These are phyloP conservation scores for Boletales sp. DNA, from an alignment of 768 basidiomycete genomes.

Conservation along the genomic window DNA sequence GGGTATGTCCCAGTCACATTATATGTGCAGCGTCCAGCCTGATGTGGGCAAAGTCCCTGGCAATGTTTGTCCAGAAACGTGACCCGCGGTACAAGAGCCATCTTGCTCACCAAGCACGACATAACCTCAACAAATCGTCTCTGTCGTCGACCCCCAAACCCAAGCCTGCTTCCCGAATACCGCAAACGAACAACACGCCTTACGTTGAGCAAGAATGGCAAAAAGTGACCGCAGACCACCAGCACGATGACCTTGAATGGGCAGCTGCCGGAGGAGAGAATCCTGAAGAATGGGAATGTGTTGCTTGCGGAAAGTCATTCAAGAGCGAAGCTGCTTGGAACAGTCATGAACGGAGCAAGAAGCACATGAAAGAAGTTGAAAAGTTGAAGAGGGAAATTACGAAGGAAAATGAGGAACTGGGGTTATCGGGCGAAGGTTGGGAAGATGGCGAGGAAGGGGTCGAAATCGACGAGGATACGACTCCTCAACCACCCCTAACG, in stretches of 20 bases:
- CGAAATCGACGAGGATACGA: constrained; percentile 6
- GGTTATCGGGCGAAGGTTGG: constrained; percentile 38
- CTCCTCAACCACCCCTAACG: constrained; percentile 12
- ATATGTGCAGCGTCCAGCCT: neutral
- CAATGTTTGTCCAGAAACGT: constrained; percentile 75
- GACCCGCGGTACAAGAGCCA: constrained; percentile 84
- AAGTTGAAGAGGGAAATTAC: constrained; percentile 73
- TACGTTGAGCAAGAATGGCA: constrained; percentile 94
- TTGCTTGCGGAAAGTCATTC: constrained; percentile 90
- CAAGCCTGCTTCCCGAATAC: constrained; percentile 25
- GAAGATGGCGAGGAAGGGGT: constrained; percentile 19
- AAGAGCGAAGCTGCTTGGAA: constrained; percentile 91
- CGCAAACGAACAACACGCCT: constrained; percentile 24
- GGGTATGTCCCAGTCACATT: constrained; percentile 46
- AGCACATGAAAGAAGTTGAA: constrained; percentile 87
- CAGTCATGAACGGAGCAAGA: constrained; percentile 94
- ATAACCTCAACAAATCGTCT: constrained; percentile 32
- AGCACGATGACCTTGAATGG: constrained; percentile 63
- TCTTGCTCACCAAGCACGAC: constrained; percentile 45
- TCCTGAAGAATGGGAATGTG: constrained; percentile 87
- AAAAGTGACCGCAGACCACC: constrained; percentile 42
- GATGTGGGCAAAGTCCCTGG: constrained; percentile 51
- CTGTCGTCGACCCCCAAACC: constrained; percentile 21
- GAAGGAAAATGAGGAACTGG: constrained; percentile 66
- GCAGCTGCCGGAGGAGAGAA: constrained; percentile 66